A percentile compares a stretch with the other conserved stretches of the same genome.
Evolutionary conservation across 176 grass and related monocot genomes (phyloP).

Genomic region (Microstegium vimineum): DNA sequence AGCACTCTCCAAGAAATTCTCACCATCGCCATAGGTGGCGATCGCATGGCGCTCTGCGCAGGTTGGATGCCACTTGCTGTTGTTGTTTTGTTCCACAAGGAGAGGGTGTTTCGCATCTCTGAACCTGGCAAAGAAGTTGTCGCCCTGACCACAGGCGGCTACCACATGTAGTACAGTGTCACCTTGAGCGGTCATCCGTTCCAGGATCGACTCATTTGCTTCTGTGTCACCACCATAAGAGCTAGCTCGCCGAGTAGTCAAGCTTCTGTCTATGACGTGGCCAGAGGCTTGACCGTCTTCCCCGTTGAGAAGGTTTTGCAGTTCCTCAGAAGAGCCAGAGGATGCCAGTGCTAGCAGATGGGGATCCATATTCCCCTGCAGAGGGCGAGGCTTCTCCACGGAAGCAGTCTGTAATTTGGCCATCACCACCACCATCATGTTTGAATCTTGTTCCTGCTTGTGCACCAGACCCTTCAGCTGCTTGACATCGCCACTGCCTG

Average conservation of each 20-base stretch:
- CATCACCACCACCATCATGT: not conserved
- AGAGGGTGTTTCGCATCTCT: too few relatives aligned
- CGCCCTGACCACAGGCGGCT: not conserved
- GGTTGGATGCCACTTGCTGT: too few relatives aligned
- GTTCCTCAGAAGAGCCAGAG: not conserved
- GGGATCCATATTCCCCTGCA: not conserved
- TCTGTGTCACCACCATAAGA: not conserved
- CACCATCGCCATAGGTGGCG: not conserved
- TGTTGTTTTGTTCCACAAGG: too few relatives aligned
- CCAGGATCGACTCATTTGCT: not conserved
- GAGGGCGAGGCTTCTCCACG: not conserved
- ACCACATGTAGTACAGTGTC: not conserved
- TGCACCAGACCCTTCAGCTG: too few relatives aligned
- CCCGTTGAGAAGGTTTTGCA: not conserved
- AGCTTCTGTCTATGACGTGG: not conserved
- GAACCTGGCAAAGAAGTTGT: too few relatives aligned
- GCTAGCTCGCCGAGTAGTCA: not conserved
- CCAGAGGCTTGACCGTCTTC: not conserved
- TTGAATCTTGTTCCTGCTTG: too few relatives aligned
- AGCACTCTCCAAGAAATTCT: not conserved
- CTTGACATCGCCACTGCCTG: too few relatives aligned
- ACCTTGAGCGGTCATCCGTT: not conserved
- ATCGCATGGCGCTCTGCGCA: too few relatives aligned
- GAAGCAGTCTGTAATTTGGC: not conserved
- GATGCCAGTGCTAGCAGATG: not conserved